Evolutionary conservation across 805 yeast species (phyloP).

Genomic region (Candida xiaguanensis): DNA sequence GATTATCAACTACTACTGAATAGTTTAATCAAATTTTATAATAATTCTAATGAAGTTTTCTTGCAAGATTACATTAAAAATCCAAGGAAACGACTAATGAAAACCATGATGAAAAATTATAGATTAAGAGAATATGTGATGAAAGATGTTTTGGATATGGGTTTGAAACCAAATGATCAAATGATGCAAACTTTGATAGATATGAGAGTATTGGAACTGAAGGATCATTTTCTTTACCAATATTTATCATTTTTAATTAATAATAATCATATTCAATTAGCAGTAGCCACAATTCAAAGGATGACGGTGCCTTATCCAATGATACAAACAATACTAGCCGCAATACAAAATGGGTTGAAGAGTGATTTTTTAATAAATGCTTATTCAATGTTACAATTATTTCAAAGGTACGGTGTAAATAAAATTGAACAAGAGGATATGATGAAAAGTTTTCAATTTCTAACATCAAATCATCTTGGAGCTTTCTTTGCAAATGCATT

Average conservation of each 20-base stretch:
- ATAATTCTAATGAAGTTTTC: neutral
- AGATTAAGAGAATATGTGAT: neutral
- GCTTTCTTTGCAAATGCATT: conserved; percentile 9
- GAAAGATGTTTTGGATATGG: neutral
- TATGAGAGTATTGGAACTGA: neutral
- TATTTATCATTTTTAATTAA: conserved; percentile 1
- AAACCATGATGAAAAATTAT: neutral
- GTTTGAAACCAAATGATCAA: neutral
- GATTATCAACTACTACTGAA: neutral
- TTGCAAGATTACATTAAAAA: neutral
- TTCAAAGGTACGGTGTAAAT: neutral
- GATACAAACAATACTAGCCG: neutral
- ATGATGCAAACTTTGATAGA: neutral
- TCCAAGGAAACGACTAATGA: conserved; percentile 4
- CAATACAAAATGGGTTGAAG: neutral
- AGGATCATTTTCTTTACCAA: neutral
- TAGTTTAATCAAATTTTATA: neutral
- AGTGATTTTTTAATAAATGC: conserved; percentile 1
- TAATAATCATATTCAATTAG: conserved; percentile 3
- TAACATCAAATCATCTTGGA: conserved; percentile 6
- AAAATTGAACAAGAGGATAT: neutral
- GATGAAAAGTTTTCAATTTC: neutral
- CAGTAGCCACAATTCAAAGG: conserved; percentile 1
- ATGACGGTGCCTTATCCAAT: neutral
- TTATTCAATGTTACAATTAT: conserved; percentile 4